A percentile compares a stretch with the other conserved stretches of the same genome.
Evolutionary conservation across 2,329 filamentous ascomycete species (phyloP).

Genomic region (Cordyceps pruinosa): DNA sequence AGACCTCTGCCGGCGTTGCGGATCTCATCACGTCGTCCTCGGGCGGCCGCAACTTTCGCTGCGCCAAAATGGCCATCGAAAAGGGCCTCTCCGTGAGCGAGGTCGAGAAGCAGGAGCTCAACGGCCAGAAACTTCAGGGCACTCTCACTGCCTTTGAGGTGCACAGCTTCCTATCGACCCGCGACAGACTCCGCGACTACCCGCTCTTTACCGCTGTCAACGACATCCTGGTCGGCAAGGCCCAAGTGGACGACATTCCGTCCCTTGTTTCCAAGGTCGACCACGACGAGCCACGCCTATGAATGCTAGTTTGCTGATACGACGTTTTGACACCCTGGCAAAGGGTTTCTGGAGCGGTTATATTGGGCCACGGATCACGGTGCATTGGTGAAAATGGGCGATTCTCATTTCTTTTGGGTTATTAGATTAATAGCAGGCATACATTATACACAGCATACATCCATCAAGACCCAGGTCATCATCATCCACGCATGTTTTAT

Average conservation of each 20-base stretch:
- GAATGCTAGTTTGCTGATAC: not conserved
- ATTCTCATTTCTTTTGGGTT: not conserved
- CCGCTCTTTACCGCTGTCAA: slow-evolving; percentile 89
- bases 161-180: slow-evolving; percentile 75
- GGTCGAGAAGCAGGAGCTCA: slow-evolving; percentile 82
- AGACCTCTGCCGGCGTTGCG: slow-evolving; percentile 89
- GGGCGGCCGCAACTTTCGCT: slow-evolving; percentile 88
- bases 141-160: slow-evolving; percentile 89
- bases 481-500: not conserved
- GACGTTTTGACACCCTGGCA: slow-evolving; percentile 1
- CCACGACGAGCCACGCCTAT: slow-evolving; percentile 8
- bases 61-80: slow-evolving; percentile 81
- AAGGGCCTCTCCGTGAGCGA: slow-evolving; percentile 74
- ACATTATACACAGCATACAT: slow-evolving; percentile 4
- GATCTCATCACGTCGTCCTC: slow-evolving; percentile 93
- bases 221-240: slow-evolving; percentile 67
- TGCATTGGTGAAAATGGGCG: not conserved
- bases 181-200: slow-evolving; percentile 74
- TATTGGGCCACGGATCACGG: not conserved
- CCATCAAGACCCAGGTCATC: not conserved
- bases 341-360: not conserved
- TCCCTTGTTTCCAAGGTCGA: slow-evolving; percentile 45
- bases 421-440: slow-evolving; percentile 4
- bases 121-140: slow-evolving; percentile 94
- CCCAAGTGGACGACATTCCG: slow-evolving; percentile 75